These are phyloP conservation scores for Aspergillus bertholletiae DNA, from an alignment of 495 filamentous ascomycete species.

Conservation along the genomic window DNA sequence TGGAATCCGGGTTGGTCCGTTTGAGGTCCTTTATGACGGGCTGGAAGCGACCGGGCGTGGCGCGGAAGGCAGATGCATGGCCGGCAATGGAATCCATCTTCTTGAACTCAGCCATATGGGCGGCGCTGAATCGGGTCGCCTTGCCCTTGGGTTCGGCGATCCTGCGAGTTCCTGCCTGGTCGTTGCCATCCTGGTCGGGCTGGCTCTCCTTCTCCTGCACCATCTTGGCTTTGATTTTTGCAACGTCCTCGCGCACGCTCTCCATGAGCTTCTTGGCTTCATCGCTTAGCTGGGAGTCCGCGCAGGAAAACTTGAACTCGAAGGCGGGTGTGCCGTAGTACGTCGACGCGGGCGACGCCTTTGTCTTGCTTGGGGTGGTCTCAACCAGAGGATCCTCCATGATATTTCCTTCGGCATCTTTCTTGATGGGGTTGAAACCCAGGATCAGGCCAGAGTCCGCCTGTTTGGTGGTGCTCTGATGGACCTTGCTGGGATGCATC, in stretches of 20 bases:
- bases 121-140: constrained; percentile 70
- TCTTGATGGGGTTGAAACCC: constrained; percentile 62
- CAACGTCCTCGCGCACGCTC: constrained; percentile 65
- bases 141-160: constrained; percentile 78
- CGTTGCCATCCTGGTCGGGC: constrained; percentile 20
- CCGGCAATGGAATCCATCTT: constrained; percentile 95
- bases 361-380: constrained; percentile 44
- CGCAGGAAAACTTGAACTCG: constrained; percentile 66
- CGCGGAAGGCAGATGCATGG: constrained; percentile 76
- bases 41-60: constrained; percentile 54
- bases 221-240: constrained; percentile 63
- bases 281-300: constrained; percentile 61
- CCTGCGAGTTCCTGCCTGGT: constrained; percentile 53
- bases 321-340: constrained; percentile 60
- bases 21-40: constrained; percentile 59
- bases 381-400: constrained; percentile 27
- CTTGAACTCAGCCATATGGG: constrained; percentile 82
- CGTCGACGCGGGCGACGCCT: constrained; percentile 31
- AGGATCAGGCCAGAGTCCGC: constrained; percentile 63
- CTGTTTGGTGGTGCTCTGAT: constrained; percentile 64
- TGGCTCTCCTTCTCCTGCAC: constrained; percentile 49
- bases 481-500: constrained; percentile 76
- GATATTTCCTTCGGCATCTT: constrained; percentile 37
- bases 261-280: constrained; percentile 77
- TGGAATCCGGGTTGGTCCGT: constrained; percentile 60